These are phyloP conservation scores for Backusella luteola DNA, from an alignment of 192 early-diverging fungal species.

Conservation along the genomic window DNA sequence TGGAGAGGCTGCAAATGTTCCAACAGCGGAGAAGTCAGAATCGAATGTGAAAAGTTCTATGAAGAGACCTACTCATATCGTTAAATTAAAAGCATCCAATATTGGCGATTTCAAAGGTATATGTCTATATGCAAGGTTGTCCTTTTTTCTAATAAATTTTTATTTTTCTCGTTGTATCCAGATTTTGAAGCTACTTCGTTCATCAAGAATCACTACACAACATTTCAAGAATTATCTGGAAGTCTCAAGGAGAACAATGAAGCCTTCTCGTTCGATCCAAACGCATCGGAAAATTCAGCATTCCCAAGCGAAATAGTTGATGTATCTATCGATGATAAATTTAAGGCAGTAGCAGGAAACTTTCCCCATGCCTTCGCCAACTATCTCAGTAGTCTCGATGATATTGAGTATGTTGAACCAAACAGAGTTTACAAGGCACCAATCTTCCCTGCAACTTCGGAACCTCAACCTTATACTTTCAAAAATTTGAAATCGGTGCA, in stretches of 20 bases:
- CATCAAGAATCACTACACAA: conserved; percentile 10
- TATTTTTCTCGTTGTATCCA: not conserved
- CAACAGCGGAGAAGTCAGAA: not conserved
- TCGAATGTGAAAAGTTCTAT: not conserved
- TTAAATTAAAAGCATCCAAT: not conserved
- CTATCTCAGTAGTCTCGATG: conserved; percentile 6
- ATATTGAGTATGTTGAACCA: conserved; percentile 27
- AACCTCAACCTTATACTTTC: not conserved
- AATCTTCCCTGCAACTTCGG: not conserved
- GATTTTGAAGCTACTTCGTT: conserved; percentile 5
- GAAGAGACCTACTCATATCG: not conserved
- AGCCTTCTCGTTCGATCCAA: not conserved
- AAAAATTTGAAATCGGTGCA: not conserved
- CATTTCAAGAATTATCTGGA: not conserved
- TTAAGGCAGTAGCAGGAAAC: conserved; percentile 9
- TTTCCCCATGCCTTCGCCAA: conserved; percentile 19
- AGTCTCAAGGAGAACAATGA: not conserved
- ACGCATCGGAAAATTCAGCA: not conserved
- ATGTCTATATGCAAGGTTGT: not conserved
- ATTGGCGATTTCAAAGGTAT: not conserved
- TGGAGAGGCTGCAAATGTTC: not conserved
- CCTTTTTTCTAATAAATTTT: not conserved
- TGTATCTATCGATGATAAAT: not conserved
- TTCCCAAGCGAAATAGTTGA: not conserved
- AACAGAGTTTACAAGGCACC: conserved; percentile 21